Base-by-base conservation (phyloP, 768 basidiomycete species). In the Tylopilus intermedius region DNA sequence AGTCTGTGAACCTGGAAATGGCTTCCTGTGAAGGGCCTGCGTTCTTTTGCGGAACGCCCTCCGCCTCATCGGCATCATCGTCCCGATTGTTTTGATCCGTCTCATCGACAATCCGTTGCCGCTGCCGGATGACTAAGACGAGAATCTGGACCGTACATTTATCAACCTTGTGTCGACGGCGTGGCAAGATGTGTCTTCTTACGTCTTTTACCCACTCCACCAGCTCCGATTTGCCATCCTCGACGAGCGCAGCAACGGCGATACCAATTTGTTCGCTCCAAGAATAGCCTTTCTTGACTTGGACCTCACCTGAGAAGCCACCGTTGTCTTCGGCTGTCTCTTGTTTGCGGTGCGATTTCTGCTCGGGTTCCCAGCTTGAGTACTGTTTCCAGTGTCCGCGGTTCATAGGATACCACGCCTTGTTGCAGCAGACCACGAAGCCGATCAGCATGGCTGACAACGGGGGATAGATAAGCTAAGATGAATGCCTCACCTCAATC, bases 371-470 rank as follows among this genome's bases (percentile, higher is more conserved):
- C 80, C 83, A 86, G 58, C 84, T 88, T 8, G 89, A 90, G 64
- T 79, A 88, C 61, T 83, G 81, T 70, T 93, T 92, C 88, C 92
- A 94, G 60, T 86, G 74, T 14, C 85, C 83, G 58, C 87, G 79
- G 68, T 90, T 91, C 75, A 90, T 94, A 13, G 91, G 91, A 74
- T 88, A 94, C 76, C 90, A 90, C 8, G 84, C 84, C 90, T 93
- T 60, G 27, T 48, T 39, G 42, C 46, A 51, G 47, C 42, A 43
- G 6, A 26, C 45, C 46, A 51, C 21, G 15, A 26, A 49, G 38
- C 32, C 55, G 58, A 60, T 69, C 55, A 64, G 55, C 58, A 59
- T 51, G 53, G 50, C 46, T 48, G 45, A 56, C 42, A n/a, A 33
- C 44, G 50, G 51, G 39, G 37, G 38, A 53, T 38, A 56, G 57